These are phyloP conservation scores for Mucor plumbeus DNA, from an alignment of 371 early-diverging fungal genomes.

Conservation along the genomic window DNA sequence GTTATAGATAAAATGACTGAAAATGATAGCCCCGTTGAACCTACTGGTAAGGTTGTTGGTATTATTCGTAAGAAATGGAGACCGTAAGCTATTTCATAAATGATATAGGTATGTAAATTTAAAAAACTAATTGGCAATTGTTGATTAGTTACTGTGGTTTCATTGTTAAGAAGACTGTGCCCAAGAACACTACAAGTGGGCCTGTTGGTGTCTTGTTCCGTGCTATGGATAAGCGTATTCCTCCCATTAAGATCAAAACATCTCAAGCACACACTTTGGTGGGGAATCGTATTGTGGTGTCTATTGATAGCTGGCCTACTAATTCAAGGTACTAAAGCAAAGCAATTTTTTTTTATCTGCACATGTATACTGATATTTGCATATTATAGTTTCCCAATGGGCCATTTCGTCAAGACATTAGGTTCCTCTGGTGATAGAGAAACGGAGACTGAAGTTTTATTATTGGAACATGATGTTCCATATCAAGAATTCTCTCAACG, in stretches of 20 bases:
- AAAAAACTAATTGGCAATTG: too few relatives aligned
- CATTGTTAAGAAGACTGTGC: constrained; percentile 77
- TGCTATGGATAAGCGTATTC: constrained; percentile 92
- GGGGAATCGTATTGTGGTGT: constrained; percentile 87
- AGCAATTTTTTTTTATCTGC: constrained; percentile 1
- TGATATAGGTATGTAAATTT: background rate
- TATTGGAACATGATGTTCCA: constrained; percentile 96
- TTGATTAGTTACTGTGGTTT: constrained; percentile 80
- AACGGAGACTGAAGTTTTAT: constrained; percentile 94
- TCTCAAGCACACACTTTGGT: constrained; percentile 79
- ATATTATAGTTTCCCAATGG: constrained; percentile 66
- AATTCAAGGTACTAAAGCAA: constrained; percentile 61
- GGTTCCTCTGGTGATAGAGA: constrained; percentile 92
- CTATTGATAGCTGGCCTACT: constrained; percentile 89
- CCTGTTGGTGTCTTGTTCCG: constrained; percentile 71
- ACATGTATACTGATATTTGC: constrained; percentile 6
- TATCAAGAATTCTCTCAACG: constrained; percentile 89
- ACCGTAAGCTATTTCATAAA: constrained; percentile 56
- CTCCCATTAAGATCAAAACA: constrained; percentile 90
- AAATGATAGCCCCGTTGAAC: constrained; percentile 48
- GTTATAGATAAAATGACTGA: constrained; percentile 30
- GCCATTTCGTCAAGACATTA: constrained; percentile 91
- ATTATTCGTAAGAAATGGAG: constrained; percentile 95
- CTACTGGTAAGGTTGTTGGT: constrained; percentile 90
- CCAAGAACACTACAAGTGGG: constrained; percentile 54